A percentile compares a stretch with the other conserved stretches of the same genome.
phyloP scores from a whole-genome alignment of 1,284 basidiomycete genomes.

The Leccinum subfulvum region DNA sequence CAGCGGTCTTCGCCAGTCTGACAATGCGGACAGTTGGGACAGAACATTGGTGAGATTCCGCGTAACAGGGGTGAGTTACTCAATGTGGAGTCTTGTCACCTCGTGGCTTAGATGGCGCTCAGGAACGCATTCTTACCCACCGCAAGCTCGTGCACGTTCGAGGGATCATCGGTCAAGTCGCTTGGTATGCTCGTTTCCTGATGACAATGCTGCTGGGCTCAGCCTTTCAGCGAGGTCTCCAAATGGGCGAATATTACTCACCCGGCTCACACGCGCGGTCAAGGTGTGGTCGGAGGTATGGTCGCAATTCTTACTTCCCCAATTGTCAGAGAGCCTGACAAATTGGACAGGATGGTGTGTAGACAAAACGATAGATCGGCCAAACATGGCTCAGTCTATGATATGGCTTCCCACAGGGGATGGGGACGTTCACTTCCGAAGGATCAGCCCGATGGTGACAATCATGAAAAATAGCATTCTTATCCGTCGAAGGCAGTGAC shows the following conservation, averaged over 20 bases:
- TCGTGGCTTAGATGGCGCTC: constrained; percentile 14
- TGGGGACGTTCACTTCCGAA: constrained; percentile 25
- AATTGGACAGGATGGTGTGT: constrained; percentile 61
- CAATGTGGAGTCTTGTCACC: constrained; percentile 7
- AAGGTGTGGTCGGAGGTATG: constrained; percentile 74
- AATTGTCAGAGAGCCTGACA: constrained; percentile 14
- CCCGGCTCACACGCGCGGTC: constrained; percentile 66
- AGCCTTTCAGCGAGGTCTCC: constrained; percentile 54
- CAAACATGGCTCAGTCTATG: constrained; percentile 61
- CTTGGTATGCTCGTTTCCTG: constrained; percentile 48
- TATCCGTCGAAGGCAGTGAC: constrained; percentile 54
- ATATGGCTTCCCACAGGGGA: constrained; percentile 70
- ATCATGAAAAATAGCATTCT: constrained; percentile 42
- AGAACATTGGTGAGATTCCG: constrained; percentile 71
- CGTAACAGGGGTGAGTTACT: constrained; percentile 57
- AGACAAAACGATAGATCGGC: constrained; percentile 67
- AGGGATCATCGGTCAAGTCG: constrained; percentile 79
- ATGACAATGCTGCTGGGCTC: constrained; percentile 2
- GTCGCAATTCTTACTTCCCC: constrained; percentile 25
- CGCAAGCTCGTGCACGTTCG: constrained; percentile 68
- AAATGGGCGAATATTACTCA: constrained; percentile 58
- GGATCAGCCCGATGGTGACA: constrained; percentile 14
- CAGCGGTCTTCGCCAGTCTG: constrained; percentile 5
- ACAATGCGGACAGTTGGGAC: constrained; percentile 59
- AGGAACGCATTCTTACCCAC: constrained; percentile 61